A percentile compares a stretch with the other conserved stretches of the same genome.
phyloP scores from a whole-genome alignment of 108 stramenopile genomes.

The Skeletonema potamos region DNA sequence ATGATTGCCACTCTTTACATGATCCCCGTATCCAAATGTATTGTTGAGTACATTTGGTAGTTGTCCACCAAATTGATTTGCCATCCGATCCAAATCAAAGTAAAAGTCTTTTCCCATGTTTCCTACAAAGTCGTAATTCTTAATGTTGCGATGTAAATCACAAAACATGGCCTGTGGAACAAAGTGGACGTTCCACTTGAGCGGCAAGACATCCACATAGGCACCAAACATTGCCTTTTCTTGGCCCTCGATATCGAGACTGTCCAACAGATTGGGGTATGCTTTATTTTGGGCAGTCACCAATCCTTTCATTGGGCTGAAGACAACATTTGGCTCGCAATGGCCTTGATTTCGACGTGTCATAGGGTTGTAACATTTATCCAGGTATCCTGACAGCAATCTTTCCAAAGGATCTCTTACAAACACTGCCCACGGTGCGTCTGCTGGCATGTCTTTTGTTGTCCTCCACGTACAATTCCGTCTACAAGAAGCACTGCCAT shows the following conservation, averaged over 20 bases:
- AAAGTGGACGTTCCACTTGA: slow-evolving; percentile 75
- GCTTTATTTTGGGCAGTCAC: not conserved
- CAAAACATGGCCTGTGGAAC: slow-evolving; percentile 55
- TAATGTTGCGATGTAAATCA: slow-evolving; percentile 53
- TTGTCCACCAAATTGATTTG: slow-evolving; percentile 14
- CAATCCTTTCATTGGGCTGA: slow-evolving; percentile 17
- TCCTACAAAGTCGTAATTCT: slow-evolving; percentile 55
- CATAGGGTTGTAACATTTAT: slow-evolving; percentile 50
- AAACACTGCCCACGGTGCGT: slow-evolving; percentile 46
- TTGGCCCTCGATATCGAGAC: slow-evolving; percentile 7
- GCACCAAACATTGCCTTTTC: slow-evolving; percentile 50
- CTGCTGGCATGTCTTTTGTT: not conserved
- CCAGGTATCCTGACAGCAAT: slow-evolving; percentile 59
- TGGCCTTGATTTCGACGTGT: slow-evolving; percentile 34
- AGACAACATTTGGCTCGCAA: slow-evolving; percentile 45
- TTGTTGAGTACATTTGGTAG: slow-evolving; percentile 16
- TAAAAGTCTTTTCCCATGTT: slow-evolving; percentile 51
- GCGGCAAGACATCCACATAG: slow-evolving; percentile 59
- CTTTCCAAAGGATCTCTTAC: slow-evolving; percentile 67
- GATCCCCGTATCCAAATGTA: slow-evolving; percentile 25
- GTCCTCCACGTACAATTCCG: slow-evolving; percentile 25
- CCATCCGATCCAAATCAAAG: slow-evolving; percentile 39
- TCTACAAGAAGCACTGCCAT: not conserved
- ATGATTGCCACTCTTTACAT: not conserved
- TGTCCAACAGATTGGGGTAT: slow-evolving; percentile 9